These are phyloP conservation scores for Vaccinium myrtillus DNA, from an alignment of 148 eudicot species.

Conservation along the genomic window DNA sequence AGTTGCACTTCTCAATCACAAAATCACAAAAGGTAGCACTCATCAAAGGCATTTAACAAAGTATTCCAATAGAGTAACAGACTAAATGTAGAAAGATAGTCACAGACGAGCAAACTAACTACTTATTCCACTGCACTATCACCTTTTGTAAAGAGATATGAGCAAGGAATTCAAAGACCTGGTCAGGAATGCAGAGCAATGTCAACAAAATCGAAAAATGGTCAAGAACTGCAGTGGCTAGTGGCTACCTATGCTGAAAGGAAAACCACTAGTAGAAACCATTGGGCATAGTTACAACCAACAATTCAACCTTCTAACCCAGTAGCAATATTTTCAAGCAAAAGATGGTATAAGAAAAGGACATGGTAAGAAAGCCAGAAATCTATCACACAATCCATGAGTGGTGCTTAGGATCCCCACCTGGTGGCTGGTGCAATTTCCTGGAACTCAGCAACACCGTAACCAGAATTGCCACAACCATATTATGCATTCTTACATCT, in stretches of 20 bases:
- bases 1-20: background rate
- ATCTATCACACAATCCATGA: background rate
- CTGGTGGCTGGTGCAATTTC: constrained; percentile 2
- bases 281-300: background rate
- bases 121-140: background rate
- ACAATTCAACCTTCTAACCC: background rate
- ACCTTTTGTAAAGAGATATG: background rate
- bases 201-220: background rate
- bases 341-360: background rate
- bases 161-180: background rate
- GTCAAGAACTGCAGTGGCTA: background rate
- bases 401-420: background rate
- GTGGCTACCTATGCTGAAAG: background rate
- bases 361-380: background rate
- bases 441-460: background rate
- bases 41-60: background rate
- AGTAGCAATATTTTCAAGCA: background rate
- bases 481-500: constrained; percentile 17
- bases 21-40: background rate
- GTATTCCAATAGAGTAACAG: background rate
- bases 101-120: background rate
- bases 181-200: background rate
- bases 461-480: background rate
- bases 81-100: background rate
- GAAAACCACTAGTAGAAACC: background rate